Evolutionary conservation across 176 grass and related monocot species (phyloP).

Genomic region (Triticum urartu): DNA sequence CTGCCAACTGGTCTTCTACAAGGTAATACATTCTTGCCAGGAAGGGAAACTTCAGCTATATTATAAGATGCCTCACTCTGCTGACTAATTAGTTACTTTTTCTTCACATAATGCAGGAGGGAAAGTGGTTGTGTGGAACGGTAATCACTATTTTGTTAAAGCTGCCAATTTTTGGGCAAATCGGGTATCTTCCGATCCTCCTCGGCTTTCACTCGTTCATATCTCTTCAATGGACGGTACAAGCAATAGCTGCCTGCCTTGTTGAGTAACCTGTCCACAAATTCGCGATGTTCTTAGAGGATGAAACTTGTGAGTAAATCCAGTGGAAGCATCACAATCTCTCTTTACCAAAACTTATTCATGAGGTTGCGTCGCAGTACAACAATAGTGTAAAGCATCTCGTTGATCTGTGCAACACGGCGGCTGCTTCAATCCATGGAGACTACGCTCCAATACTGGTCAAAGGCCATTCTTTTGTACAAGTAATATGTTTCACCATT

Average conservation of each 20-base stretch:
- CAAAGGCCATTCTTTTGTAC: slow-evolving; percentile 36
- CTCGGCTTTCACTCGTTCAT: slow-evolving; percentile 12
- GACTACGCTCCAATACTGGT: not conserved
- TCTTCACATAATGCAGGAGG: slow-evolving; percentile 30
- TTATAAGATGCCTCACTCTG: not conserved
- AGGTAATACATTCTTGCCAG: slow-evolving; percentile 37
- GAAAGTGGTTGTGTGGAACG: slow-evolving; percentile 49
- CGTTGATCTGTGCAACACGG: not conserved
- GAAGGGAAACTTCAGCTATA: not conserved
- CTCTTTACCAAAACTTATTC: not conserved
- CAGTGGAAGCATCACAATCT: not conserved
- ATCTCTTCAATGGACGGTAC: not conserved
- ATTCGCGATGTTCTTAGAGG: not conserved
- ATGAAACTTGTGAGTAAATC: slow-evolving; percentile 2
- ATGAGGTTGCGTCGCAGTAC: not conserved
- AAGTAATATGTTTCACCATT: not conserved
- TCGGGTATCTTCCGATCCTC: slow-evolving; percentile 41
- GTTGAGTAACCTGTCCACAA: slow-evolving; percentile 6
- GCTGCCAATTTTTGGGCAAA: slow-evolving; percentile 65
- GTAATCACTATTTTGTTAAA: slow-evolving; percentile 55
- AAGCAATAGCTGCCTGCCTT: not conserved
- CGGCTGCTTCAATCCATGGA: not conserved
- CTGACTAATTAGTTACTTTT: slow-evolving; percentile 6
- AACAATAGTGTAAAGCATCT: not conserved
- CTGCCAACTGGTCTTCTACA: slow-evolving; percentile 26